Evolutionary conservation across 73 alveolate genomes (phyloP).

Genomic region (Vitrella brassicaformis): DNA sequence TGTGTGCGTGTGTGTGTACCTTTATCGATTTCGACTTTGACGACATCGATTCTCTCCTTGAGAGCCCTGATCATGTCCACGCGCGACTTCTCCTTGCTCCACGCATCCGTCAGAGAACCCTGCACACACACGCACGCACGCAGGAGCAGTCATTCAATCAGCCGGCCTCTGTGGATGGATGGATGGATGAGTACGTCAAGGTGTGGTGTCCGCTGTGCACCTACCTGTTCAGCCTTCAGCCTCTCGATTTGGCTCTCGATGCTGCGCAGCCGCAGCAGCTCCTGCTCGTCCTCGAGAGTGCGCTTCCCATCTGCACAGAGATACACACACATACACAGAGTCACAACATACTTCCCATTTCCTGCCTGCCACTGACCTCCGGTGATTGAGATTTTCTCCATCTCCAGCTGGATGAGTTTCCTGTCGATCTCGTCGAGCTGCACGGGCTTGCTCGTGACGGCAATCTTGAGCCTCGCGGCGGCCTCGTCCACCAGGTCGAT

Average conservation of each 20-base stretch:
- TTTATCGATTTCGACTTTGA: background rate
- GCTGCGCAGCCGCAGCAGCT: background rate
- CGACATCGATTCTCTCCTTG: background rate
- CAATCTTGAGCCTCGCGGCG: conserved; percentile 14
- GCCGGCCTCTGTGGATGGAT: too few species aligned
- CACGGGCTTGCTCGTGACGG: background rate
- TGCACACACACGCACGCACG: too few species aligned
- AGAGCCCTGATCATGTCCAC: background rate
- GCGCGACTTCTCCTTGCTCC: background rate
- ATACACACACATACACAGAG: too few species aligned
- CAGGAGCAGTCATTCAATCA: too few species aligned
- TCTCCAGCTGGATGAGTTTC: background rate
- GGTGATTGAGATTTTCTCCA: background rate
- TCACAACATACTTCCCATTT: too few species aligned
- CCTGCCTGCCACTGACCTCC: too few species aligned
- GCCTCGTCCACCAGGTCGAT: conserved; percentile 36
- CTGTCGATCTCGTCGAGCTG: background rate
- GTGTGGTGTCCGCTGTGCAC: too few species aligned
- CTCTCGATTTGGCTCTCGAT: background rate
- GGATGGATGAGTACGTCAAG: too few species aligned
- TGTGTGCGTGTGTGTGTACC: background rate
- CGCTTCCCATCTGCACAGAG: too few species aligned
- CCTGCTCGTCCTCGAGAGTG: background rate
- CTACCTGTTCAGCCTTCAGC: background rate
- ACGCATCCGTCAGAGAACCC: background rate